Percentiles rank a stretch among this genome's conserved stretches.
These are phyloP conservation scores for Hamigera avellanea DNA, from an alignment of 495 filamentous ascomycete genomes.

Conservation along the genomic window DNA sequence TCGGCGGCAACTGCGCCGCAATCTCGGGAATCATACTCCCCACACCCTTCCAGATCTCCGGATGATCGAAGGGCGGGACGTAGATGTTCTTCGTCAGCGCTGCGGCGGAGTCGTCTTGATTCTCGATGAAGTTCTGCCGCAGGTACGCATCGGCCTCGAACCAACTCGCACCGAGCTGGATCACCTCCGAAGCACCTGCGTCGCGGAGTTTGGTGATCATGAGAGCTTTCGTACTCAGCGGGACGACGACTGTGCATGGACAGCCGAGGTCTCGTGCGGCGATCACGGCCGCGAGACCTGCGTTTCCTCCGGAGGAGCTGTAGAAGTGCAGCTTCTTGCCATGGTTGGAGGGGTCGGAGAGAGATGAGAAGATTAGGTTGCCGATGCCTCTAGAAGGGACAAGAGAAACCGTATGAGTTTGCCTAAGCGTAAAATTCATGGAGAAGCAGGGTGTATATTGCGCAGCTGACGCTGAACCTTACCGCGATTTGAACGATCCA, in stretches of 20 bases:
- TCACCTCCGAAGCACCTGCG: conserved; percentile 53
- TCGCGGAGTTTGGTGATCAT: conserved; percentile 62
- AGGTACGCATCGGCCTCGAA: conserved; percentile 64
- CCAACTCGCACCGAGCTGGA: conserved; percentile 65
- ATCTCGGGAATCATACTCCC: conserved; percentile 64
- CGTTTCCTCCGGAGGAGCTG: conserved; percentile 78
- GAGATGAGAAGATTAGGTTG: conserved; percentile 49
- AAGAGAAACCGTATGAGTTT: no score
- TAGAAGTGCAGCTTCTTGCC: conserved; percentile 56
- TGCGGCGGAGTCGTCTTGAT: conserved; percentile 17
- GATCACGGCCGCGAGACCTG: conserved; percentile 77
- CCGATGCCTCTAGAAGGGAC: conserved; percentile 52
- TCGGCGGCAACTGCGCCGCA: conserved; percentile 34
- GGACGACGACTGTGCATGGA: conserved; percentile 68
- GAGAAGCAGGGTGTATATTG: no score
- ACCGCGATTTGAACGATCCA: conserved; percentile 86
- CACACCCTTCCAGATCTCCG: conserved; percentile 66
- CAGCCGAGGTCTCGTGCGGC: conserved; percentile 52
- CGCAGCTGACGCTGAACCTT: no score
- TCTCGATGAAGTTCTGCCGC: conserved; percentile 43
- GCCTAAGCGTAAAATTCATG: no score
- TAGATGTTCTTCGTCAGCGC: conserved; percentile 51
- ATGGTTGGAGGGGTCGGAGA: conserved; percentile 23
- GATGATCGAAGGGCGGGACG: conserved; percentile 67
- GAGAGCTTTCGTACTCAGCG: conserved; percentile 45